phyloP scores from a whole-genome alignment of 352 stramenopile genomes.

The Pythium brassicae region DNA sequence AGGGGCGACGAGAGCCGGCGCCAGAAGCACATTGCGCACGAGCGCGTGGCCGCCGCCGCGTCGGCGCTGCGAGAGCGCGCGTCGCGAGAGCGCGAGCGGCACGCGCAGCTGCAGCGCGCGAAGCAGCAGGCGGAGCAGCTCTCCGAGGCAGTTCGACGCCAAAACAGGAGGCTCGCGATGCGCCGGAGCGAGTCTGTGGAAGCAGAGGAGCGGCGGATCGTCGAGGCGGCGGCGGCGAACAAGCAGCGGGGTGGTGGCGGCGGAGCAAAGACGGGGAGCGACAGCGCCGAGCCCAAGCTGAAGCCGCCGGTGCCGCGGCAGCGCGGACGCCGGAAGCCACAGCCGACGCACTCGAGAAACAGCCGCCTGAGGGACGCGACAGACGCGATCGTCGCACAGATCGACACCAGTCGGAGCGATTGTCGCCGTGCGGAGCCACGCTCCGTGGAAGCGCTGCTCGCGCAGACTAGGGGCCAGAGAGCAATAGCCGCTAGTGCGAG shows the following conservation, averaged over 20 bases:
- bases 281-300: constrained; percentile 17
- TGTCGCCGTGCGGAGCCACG: background rate
- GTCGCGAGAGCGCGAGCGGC: constrained; percentile 15
- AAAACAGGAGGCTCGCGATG: constrained; percentile 31
- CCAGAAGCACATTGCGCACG: constrained; percentile 33
- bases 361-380: constrained; percentile 3
- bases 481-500: background rate
- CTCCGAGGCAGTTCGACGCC: constrained; percentile 44
- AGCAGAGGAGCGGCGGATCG: background rate
- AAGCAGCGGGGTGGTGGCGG: too few relatives aligned
- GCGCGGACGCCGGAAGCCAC: constrained; percentile 16
- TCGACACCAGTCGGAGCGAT: background rate
- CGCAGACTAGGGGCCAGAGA: background rate
- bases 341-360: constrained; percentile 5
- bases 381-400: background rate
- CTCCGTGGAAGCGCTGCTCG: background rate
- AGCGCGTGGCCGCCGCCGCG: constrained; percentile 39
- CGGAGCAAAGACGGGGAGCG: background rate
- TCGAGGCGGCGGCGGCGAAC: too few relatives aligned
- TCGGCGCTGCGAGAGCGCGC: constrained; percentile 35
- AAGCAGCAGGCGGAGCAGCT: constrained; percentile 45
- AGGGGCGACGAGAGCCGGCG: constrained; percentile 20
- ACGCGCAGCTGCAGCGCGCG: constrained; percentile 27
- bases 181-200: background rate
- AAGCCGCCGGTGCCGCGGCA: constrained; percentile 59